Base-by-base conservation (phyloP, 164 flowering plant species). In the Nymphaea thermarum region DNA sequence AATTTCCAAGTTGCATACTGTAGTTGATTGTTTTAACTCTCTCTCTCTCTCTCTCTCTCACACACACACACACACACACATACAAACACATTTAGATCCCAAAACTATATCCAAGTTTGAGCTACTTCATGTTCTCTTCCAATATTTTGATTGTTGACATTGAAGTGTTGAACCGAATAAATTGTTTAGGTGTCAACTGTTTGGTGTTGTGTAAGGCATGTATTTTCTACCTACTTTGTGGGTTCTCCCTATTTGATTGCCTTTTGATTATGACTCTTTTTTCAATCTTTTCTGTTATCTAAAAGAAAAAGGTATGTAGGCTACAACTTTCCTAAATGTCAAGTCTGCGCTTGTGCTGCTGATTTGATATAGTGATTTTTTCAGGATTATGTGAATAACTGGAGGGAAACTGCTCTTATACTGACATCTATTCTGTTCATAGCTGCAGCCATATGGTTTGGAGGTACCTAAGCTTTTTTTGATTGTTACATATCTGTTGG, bases 391-490 rank as follows among this genome's bases (percentile, higher is more conserved):
- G 47, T 91, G 14, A 79, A 89, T 71, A 85, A 89, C 78, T 91
- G 97, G 97, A 85, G 97, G 76, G 76, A 65, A 65, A 86, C 85
- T 59, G 81, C 97, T 69, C 82, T 91, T 15, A 82, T 84, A 74
- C 79, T 91, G 44, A 87, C 95, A 61, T 77, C 90, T 8, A 66
- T 91, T 65, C 69, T 91, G 43, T 86, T 91, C 75, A 60, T 83
- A 66, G 91, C 97, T 44, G 80, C 93, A 66, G 83, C 61, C 43
- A 79, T 91, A 72, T 88, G 97, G 97, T 86, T 79, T 71, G 73
- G 76, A 65, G 97, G 97, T 90, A 81, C 66, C 71, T 74, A 64
- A 18, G n/a, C n/a, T 45, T 43, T 57, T 8, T 17, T 68, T 62
- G n/a, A 25, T 36, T 51, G 43, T 47, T 62, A 42, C 36, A 7